Percentiles rank a stretch among this genome's conserved stretches.
Evolutionary conservation across 225 moss, liverwort and hornwort genomes (phyloP).

Genomic region (Antitrichia curtipendula): DNA sequence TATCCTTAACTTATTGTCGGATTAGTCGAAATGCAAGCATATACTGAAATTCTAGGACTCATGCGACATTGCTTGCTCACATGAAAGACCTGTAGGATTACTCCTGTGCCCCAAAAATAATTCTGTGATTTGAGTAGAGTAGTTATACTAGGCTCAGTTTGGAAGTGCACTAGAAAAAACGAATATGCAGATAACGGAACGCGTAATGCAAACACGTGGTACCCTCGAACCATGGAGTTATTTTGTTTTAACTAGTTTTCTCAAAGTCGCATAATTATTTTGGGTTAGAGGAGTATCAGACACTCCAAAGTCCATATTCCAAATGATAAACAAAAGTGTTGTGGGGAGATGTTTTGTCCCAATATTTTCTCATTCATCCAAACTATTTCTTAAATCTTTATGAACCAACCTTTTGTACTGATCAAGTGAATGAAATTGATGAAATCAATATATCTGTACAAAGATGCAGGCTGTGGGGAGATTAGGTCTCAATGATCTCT

Average conservation of each 20-base stretch:
- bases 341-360: neutral
- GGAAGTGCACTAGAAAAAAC: no score
- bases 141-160: no score
- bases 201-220: no score
- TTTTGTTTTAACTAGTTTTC: no score
- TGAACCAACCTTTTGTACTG: neutral
- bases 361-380: neutral
- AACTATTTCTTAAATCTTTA: neutral
- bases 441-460: neutral
- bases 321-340: neutral
- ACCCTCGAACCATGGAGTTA: no score
- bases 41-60: neutral
- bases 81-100: neutral
- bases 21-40: neutral
- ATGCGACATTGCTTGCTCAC: neutral
- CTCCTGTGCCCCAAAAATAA: no score
- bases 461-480: neutral
- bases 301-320: neutral
- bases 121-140: no score
- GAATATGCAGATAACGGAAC: no score
- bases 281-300: no score
- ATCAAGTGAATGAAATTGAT: neutral
- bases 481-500: neutral
- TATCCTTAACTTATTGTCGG: neutral
- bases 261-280: no score